Evolutionary conservation across 352 stramenopile genomes (phyloP), one percentile per base, ranked within the genome.

Genomic region (Blastocystis sp.): DNA sequence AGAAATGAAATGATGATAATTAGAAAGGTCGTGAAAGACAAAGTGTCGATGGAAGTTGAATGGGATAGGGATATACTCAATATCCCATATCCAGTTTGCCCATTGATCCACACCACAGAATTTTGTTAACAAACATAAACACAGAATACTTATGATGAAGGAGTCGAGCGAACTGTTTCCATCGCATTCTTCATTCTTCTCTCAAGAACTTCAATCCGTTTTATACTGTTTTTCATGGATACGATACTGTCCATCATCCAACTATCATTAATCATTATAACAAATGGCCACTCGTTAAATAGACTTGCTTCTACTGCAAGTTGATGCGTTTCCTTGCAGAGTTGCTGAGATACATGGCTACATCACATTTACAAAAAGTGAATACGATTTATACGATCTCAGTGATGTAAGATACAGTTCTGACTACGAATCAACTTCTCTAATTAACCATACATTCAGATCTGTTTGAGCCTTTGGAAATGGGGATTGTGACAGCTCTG

Each of bases 21-120:
- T n/a, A 63, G 66, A 83, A 83, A 27, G 42, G 24, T 65, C 63
- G 14, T 65, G 54, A 66, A 83, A 83, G 65, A 77, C 65, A 77
- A 77, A 61, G 27, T 61, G 54, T n/a, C 2, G 3, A 2, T 61
- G 6, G 19, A n/a, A 14, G 9, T 27, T 14, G 63, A 46, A 24
- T 51, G 29, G 63, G 63, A 74, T 24, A 21, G 32, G 59, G 59
- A 71, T 71, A 46, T 37, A 43, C 39, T 46, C 9, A 43, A 74
- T 74, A 43, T 24, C 19, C 12, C 24, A 37, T 27, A 9, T 52
- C 11, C 63, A n/a, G 29, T 74, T 43, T n/a, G 6, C 5, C 39
- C 21, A 37, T n/a, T 46, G 59, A 74, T 74, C n/a, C 24, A 74
- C 6, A 69, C 24, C 5, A 32, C 14, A 42, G 4, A 32, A 39